Evolutionary conservation across 768 basidiomycete species (phyloP).

Genomic region (Chalciporus chontae): DNA sequence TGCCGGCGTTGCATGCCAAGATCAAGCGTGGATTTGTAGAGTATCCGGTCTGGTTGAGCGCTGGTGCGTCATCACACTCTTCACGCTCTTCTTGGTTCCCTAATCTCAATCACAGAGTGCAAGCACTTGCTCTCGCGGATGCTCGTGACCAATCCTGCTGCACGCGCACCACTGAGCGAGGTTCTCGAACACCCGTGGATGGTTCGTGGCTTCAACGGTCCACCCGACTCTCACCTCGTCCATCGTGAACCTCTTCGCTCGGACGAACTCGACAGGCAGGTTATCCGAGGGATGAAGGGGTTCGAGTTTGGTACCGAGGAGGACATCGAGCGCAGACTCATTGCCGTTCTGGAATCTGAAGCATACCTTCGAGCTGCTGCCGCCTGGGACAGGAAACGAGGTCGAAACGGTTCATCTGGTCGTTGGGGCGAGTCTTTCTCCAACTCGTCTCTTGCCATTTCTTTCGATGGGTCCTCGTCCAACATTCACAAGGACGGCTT

Average conservation of each 20-base stretch:
- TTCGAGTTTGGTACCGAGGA: constrained; percentile 94
- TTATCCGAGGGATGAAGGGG: constrained; percentile 88
- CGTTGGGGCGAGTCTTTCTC: constrained; percentile 56
- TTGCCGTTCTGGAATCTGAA: constrained; percentile 74
- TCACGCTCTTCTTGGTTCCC: too few species aligned
- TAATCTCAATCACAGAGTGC: constrained; percentile 61
- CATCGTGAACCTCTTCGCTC: constrained; percentile 85
- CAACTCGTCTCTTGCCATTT: constrained; percentile 67
- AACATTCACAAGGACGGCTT: constrained; percentile 40
- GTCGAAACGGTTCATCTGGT: constrained; percentile 37
- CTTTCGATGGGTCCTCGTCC: constrained; percentile 46
- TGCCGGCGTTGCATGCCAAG: constrained; percentile 98
- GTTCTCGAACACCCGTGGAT: constrained; percentile 92
- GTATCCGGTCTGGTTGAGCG: constrained; percentile 94
- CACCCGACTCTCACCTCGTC: constrained; percentile 82
- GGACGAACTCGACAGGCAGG: constrained; percentile 83
- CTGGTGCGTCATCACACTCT: constrained; percentile 51
- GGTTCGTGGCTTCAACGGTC: constrained; percentile 76
- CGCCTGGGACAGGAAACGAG: constrained; percentile 73
- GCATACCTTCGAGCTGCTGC: constrained; percentile 68
- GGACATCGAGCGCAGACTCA: constrained; percentile 74
- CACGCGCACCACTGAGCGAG: constrained; percentile 79
- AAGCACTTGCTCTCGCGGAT: constrained; percentile 90
- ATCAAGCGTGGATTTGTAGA: constrained; percentile 97
- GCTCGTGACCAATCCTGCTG: constrained; percentile 91